phyloP scores from a whole-genome alignment of 1,139 yeast genomes.

The Pichia norvegensis region DNA sequence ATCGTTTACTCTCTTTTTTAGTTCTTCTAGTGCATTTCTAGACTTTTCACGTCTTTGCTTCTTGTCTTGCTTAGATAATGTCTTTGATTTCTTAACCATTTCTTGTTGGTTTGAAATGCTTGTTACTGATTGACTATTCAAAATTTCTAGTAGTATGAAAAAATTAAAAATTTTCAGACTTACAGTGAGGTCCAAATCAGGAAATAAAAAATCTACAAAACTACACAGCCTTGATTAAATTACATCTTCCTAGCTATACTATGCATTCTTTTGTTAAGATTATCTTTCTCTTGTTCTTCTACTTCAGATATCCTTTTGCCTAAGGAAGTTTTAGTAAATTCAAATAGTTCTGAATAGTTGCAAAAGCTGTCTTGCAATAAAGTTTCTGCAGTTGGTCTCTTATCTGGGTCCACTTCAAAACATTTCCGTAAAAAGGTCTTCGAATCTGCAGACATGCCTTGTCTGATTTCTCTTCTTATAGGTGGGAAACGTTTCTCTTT shows the following conservation, averaged over 20 bases:
- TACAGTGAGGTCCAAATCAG: background rate
- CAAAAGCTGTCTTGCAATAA: conserved; percentile 61
- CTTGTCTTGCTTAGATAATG: conserved; percentile 34
- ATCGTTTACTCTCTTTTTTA: conserved; percentile 43
- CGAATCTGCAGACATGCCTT: conserved; percentile 56
- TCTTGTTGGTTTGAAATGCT: background rate
- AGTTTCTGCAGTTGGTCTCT: conserved; percentile 79
- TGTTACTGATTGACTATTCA: no score
- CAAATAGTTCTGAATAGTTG: conserved; percentile 38
- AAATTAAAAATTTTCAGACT: background rate
- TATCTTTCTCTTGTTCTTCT: conserved; percentile 33
- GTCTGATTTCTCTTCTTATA: conserved; percentile 76
- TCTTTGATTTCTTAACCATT: conserved; percentile 36
- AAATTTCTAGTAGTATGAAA: background rate
- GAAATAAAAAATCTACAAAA: background rate
- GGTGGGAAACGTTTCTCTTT: conserved; percentile 89
- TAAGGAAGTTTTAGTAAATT: conserved; percentile 57
- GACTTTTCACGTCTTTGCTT: conserved; percentile 35
- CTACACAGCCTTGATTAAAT: conserved; percentile 1
- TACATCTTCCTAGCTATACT: conserved; percentile 17
- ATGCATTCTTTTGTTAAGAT: conserved; percentile 21
- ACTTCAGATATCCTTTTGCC: conserved; percentile 48
- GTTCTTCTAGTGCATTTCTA: conserved; percentile 36
- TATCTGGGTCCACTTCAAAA: conserved; percentile 72
- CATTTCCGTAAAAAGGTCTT: conserved; percentile 66